Percentiles rank a stretch among this genome's conserved stretches.
Conservation (phyloP, 2,329 filamentous ascomycete species). For the Colletotrichum sojae region DNA sequence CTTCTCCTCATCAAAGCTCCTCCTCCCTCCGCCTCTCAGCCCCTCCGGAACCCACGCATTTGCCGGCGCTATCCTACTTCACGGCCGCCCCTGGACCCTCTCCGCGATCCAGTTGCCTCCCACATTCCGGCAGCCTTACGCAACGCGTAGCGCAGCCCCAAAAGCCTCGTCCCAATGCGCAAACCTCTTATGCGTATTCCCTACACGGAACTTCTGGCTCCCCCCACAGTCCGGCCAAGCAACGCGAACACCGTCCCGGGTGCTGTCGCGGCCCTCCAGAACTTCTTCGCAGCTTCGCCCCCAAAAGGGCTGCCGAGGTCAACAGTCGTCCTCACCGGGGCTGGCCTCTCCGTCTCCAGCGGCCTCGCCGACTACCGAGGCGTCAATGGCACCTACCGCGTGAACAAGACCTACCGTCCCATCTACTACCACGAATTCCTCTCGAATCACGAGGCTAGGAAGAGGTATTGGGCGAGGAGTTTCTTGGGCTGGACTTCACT, state of each 20-base stretch:
- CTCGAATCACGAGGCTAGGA: slow-evolving; percentile 83
- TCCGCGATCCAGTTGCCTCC: slow-evolving; percentile 16
- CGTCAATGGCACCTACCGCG: slow-evolving; percentile 88
- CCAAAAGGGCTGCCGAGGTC: slow-evolving; percentile 62
- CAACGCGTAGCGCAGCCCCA: slow-evolving; percentile 15
- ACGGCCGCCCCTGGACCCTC: slow-evolving; percentile 11
- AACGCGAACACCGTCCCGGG: slow-evolving; percentile 79
- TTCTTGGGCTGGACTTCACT: slow-evolving; percentile 94
- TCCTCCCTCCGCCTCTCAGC: slow-evolving; percentile 20
- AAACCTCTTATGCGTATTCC: slow-evolving; percentile 88
- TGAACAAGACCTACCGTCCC: slow-evolving; percentile 91
- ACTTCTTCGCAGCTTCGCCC: slow-evolving; percentile 79
- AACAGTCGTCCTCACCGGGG: slow-evolving; percentile 77
- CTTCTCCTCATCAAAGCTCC: slow-evolving; percentile 1
- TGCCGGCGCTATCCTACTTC: slow-evolving; percentile 14
- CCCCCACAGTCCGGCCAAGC: slow-evolving; percentile 80
- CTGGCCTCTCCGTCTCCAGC: slow-evolving; percentile 93
- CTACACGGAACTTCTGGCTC: slow-evolving; percentile 86
- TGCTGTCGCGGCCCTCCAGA: slow-evolving; percentile 81
- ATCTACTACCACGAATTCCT: slow-evolving; percentile 96
- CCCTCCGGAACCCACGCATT: slow-evolving; percentile 23
- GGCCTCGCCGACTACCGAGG: slow-evolving; percentile 95
- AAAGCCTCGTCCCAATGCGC: slow-evolving; percentile 62
- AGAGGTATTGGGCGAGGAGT: slow-evolving; percentile 95
- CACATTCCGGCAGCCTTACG: slow-evolving; percentile 36